Evolutionary conservation across 352 stramenopile species (phyloP), one percentile per base, ranked within the genome.

Genomic region (Nothophytophthora sp.): DNA sequence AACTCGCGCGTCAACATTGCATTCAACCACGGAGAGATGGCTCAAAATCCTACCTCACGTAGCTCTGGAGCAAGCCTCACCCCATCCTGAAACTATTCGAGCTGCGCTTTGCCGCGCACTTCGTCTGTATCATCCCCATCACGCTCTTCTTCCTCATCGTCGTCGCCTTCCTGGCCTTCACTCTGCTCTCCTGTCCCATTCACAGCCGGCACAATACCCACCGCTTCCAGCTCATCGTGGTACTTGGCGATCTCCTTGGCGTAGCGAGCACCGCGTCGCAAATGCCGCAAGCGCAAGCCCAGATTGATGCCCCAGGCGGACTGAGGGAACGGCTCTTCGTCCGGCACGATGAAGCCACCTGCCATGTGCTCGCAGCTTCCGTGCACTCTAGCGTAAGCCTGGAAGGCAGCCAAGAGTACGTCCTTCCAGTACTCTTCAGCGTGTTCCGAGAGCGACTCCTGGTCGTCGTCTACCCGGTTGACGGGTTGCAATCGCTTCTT

Each of bases 401-500:
- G 41, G 47, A 93, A 89, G 3, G 80, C 74, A 9, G 62, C 62
- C 29, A 93, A 40, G 24, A 93, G 42, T 11, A 93, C 74, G 29
- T 93, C 80, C 15, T 73, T 82, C 80, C 80, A 90, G 49, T 90
- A 90, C 44, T 71, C 57, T 18, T 90, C 80, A 16, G 74, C 75
- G 37, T 88, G 67, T 7, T 58, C 63, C 20, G 74, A 66, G 1
- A 90, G 66, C 8, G 55, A 45, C 35, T 37, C 55, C 28, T 48
- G 42, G 11, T 34, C 16, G 38, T 32, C 22, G 48, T 62, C 23
- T 50, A 33, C 20, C 8, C 52, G 13, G 36, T n/a, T 20, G 19
- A 30, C 18, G 33, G 25, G 42, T 62, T 69, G n/a, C n/a, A n/a
- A n/a, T n/a, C n/a, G n/a, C 28, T 65, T 69, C 33, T 57, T 62